phyloP scores from a whole-genome alignment of 1,139 yeast species.

The Scheffersomyces insectosa region DNA sequence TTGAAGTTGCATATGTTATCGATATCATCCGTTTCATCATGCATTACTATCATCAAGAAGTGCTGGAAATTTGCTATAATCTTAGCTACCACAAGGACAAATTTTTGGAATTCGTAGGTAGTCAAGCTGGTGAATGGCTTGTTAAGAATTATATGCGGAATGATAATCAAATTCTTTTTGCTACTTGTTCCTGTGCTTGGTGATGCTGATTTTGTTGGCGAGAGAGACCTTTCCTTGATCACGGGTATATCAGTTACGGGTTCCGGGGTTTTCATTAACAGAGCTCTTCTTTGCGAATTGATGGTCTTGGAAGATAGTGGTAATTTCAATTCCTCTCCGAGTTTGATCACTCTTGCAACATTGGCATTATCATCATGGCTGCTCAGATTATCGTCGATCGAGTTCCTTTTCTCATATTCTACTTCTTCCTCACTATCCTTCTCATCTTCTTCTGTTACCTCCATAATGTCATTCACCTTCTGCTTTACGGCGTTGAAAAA shows the following conservation, averaged over 20 bases:
- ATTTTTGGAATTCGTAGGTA: constrained; percentile 39
- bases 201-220: constrained; percentile 1
- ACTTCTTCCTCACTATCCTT: constrained; percentile 14
- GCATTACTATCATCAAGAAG: constrained; percentile 19
- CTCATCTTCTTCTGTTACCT: constrained; percentile 17
- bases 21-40: constrained; percentile 5
- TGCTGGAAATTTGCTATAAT: constrained; percentile 38
- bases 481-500: constrained; percentile 39
- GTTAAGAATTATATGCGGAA: constrained; percentile 45
- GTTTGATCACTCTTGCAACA: constrained; percentile 33
- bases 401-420: constrained; percentile 3
- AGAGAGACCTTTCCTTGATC: constrained; percentile 2
- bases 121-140: constrained; percentile 44
- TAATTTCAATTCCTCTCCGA: constrained; percentile 37
- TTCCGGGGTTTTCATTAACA: constrained; percentile 4
- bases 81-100: constrained; percentile 39
- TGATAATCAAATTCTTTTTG: constrained; percentile 32
- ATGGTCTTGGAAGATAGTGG: constrained; percentile 47
- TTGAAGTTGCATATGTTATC: constrained; percentile 23
- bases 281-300: constrained; percentile 34
- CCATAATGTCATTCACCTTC: constrained; percentile 32
- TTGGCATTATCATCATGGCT: constrained; percentile 6
- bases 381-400: not conserved
- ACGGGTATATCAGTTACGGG: constrained; percentile 3
- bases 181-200: constrained; percentile 1